phyloP scores from a whole-genome alignment of 495 filamentous ascomycete species.

The Xylaria longipes region DNA sequence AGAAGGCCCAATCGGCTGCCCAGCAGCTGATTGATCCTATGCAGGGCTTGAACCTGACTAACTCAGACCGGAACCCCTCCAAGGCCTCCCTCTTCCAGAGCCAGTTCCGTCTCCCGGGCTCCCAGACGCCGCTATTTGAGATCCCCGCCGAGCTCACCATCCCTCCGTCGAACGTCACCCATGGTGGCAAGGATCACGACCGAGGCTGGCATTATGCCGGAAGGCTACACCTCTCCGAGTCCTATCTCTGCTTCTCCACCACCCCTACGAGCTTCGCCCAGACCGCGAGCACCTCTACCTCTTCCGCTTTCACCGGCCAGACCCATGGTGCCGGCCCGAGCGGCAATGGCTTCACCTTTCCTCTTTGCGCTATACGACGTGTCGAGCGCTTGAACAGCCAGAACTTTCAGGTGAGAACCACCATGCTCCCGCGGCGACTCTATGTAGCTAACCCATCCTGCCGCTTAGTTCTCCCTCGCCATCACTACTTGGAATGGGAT shows the following conservation, averaged over 20 bases:
- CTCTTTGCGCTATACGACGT: slow-evolving; percentile 85
- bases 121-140: slow-evolving; percentile 90
- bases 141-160: slow-evolving; percentile 95
- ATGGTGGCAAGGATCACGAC: slow-evolving; percentile 67
- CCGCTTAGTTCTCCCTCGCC: slow-evolving; percentile 77
- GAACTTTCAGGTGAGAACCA: slow-evolving; percentile 65
- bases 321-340: slow-evolving; percentile 91
- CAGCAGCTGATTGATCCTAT: slow-evolving; percentile 90
- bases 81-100: slow-evolving; percentile 93
- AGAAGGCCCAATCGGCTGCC: slow-evolving; percentile 73
- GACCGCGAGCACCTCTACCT: slow-evolving; percentile 74
- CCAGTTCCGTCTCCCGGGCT: slow-evolving; percentile 93
- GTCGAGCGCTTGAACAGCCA: slow-evolving; percentile 93
- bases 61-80: slow-evolving; percentile 78
- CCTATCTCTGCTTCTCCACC: slow-evolving; percentile 94
- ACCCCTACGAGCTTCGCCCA: slow-evolving; percentile 86
- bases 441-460: slow-evolving; percentile 14
- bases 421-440: neutral
- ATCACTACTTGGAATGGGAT: slow-evolving; percentile 96
- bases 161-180: slow-evolving; percentile 64
- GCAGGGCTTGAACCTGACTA: slow-evolving; percentile 69
- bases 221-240: slow-evolving; percentile 90
- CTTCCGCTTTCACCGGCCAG: slow-evolving; percentile 82
- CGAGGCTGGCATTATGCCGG: slow-evolving; percentile 88
- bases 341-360: slow-evolving; percentile 96